These are phyloP conservation scores for Rhizoclosmatium globosum DNA, from an alignment of 192 early-diverging fungal species.

Conservation along the genomic window DNA sequence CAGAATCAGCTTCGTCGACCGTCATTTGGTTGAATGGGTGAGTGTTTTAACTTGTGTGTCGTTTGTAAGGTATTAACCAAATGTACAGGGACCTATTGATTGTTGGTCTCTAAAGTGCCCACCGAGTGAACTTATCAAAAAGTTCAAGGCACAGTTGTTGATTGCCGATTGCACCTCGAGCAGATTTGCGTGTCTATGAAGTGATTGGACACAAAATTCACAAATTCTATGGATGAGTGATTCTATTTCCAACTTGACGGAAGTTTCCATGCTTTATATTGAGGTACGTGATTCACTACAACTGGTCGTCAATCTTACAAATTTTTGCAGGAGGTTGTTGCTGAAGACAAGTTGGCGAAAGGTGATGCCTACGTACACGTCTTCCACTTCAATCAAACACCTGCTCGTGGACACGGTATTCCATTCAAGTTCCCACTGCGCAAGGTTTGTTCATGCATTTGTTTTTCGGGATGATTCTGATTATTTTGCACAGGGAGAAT, in stretches of 20 bases:
- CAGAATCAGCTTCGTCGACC: slow-evolving; percentile 74
- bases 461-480: neutral
- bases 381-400: slow-evolving; percentile 81
- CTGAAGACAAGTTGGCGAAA: slow-evolving; percentile 26
- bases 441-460: neutral
- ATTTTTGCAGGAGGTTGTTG: slow-evolving; percentile 13
- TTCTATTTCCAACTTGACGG: slow-evolving; percentile 54
- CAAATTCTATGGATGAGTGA: slow-evolving; percentile 54
- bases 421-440: slow-evolving; percentile 77
- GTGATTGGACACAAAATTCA: slow-evolving; percentile 58
- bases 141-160: slow-evolving; percentile 58
- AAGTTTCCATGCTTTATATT: slow-evolving; percentile 60
- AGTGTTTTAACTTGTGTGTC: slow-evolving; percentile 24
- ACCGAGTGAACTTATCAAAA: slow-evolving; percentile 41
- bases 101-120: slow-evolving; percentile 69
- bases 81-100: slow-evolving; percentile 61
- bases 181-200: slow-evolving; percentile 67
- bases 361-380: slow-evolving; percentile 53
- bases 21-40: slow-evolving; percentile 73
- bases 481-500: slow-evolving; percentile 61
- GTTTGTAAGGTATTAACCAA: slow-evolving; percentile 6
- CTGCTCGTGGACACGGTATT: slow-evolving; percentile 72
- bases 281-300: slow-evolving; percentile 43
- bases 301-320: neutral
- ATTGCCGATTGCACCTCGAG: slow-evolving; percentile 27